A percentile compares a stretch with the other conserved stretches of the same genome.
These are phyloP conservation scores for Globisporangium barbulae DNA, from an alignment of 352 stramenopile species.

Conservation along the genomic window DNA sequence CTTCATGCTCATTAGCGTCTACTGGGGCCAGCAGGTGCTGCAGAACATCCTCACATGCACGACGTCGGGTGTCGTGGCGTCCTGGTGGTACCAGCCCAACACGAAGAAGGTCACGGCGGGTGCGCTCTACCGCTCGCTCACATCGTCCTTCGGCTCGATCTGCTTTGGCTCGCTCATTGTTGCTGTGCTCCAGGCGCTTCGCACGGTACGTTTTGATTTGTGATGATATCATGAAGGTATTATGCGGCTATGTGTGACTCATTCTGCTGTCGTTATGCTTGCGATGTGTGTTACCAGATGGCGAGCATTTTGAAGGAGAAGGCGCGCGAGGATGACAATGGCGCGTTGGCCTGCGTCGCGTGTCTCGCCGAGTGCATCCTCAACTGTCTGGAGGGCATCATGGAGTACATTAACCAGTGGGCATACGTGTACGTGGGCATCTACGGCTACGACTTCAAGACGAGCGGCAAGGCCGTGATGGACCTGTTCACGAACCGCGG, in stretches of 20 bases:
- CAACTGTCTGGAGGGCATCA: constrained; percentile 76
- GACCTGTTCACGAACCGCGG: constrained; percentile 83
- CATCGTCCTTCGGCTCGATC: constrained; percentile 76
- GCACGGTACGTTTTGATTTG: constrained; percentile 36
- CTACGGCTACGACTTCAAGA: constrained; percentile 86
- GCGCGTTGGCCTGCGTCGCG: constrained; percentile 67
- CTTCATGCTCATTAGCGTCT: constrained; percentile 80
- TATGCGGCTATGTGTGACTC: background rate
- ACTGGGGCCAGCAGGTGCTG: constrained; percentile 83
- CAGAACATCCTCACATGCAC: constrained; percentile 85
- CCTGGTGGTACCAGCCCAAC: constrained; percentile 82
- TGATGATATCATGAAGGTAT: background rate
- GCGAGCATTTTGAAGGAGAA: constrained; percentile 63
- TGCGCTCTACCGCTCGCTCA: constrained; percentile 78
- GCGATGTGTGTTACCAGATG: constrained; percentile 36
- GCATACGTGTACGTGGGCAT: constrained; percentile 90
- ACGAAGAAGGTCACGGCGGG: constrained; percentile 52
- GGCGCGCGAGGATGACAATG: constrained; percentile 72
- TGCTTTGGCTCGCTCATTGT: constrained; percentile 87
- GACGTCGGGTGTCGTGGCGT: constrained; percentile 71
- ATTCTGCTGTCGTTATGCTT: background rate
- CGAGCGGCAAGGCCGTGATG: constrained; percentile 85
- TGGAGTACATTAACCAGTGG: constrained; percentile 91
- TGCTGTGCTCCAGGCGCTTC: constrained; percentile 77
- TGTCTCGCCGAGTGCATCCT: constrained; percentile 88